These are phyloP conservation scores for Apiospora sp. DNA, from an alignment of 2,329 filamentous ascomycete species.

Conservation along the genomic window DNA sequence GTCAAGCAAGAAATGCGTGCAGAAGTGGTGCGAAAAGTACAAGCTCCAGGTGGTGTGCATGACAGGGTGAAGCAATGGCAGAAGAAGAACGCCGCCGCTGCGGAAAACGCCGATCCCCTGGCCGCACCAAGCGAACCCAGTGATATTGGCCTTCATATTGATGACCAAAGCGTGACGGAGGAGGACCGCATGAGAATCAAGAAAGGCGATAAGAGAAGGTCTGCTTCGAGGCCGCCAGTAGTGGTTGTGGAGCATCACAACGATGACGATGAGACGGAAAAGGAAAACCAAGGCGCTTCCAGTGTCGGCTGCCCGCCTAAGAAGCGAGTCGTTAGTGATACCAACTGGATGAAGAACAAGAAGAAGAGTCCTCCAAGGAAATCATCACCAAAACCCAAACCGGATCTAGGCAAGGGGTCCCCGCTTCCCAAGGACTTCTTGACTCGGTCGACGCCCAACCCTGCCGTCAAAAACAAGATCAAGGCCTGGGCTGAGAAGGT, in stretches of 20 bases:
- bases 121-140: conserved; percentile 65
- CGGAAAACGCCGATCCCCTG: conserved; percentile 59
- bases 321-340: conserved; percentile 92
- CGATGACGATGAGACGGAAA: conserved; percentile 40
- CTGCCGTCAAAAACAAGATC: conserved; percentile 65
- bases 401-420: conserved; percentile 44
- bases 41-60: conserved; percentile 72
- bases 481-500: conserved; percentile 68
- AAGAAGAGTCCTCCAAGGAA: conserved; percentile 57
- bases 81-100: conserved; percentile 74
- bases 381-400: conserved; percentile 47
- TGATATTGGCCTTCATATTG: conserved; percentile 66
- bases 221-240: conserved; percentile 33
- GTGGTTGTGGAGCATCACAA: conserved; percentile 40
- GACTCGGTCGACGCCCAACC: conserved; percentile 60
- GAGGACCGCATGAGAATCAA: conserved; percentile 67
- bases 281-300: conserved; percentile 46
- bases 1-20: conserved; percentile 68
- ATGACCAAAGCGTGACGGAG: conserved; percentile 68
- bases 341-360: conserved; percentile 79
- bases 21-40: conserved; percentile 64
- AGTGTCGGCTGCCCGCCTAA: conserved; percentile 72
- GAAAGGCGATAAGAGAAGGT: conserved; percentile 50
- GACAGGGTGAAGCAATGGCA: conserved; percentile 89
- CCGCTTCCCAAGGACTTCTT: conserved; percentile 67